A percentile compares a stretch with the other conserved stretches of the same genome.
phyloP scores from a whole-genome alignment of 441 rosid species.

The Arabidopsis hybrid region DNA sequence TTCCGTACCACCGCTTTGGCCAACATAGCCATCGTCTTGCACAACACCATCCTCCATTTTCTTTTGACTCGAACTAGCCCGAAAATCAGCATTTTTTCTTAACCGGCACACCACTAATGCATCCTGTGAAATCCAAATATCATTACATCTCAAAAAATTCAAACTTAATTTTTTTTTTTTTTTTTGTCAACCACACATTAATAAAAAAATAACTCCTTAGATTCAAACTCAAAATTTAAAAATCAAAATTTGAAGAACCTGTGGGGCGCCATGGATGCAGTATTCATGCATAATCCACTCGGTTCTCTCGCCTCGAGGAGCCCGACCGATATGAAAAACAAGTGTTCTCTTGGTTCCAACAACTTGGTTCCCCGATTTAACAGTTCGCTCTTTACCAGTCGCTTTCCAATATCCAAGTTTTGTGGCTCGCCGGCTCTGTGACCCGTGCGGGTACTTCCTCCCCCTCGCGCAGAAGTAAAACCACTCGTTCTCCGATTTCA shows the following conservation, averaged over 20 bases:
- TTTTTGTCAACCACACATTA: no score
- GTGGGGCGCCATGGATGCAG: constrained; percentile 62
- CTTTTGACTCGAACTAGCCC: constrained; percentile 33
- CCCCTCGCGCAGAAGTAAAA: constrained; percentile 88
- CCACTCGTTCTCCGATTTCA: constrained; percentile 83
- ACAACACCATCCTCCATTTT: constrained; percentile 40
- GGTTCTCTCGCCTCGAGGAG: constrained; percentile 88
- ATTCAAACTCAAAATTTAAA: neutral
- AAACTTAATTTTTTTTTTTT: neutral
- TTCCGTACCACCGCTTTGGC: constrained; percentile 41
- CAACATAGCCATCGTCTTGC: constrained; percentile 31
- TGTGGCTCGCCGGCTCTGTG: constrained; percentile 84
- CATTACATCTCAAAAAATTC: neutral
- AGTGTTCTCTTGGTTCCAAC: constrained; percentile 95
- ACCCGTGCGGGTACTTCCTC: constrained; percentile 86
- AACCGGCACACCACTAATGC: constrained; percentile 85
- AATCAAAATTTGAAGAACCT: constrained; percentile 47
- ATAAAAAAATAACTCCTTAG: neutral
- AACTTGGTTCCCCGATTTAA: constrained; percentile 58
- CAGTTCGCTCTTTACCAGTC: constrained; percentile 85
- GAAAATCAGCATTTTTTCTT: constrained; percentile 63
- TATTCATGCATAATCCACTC: constrained; percentile 97
- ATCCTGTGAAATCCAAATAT: constrained; percentile 50
- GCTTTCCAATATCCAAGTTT: constrained; percentile 92
- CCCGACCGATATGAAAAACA: constrained; percentile 86